Evolutionary conservation across 306 rosid species (phyloP).

Genomic region (Fagus crenata): DNA sequence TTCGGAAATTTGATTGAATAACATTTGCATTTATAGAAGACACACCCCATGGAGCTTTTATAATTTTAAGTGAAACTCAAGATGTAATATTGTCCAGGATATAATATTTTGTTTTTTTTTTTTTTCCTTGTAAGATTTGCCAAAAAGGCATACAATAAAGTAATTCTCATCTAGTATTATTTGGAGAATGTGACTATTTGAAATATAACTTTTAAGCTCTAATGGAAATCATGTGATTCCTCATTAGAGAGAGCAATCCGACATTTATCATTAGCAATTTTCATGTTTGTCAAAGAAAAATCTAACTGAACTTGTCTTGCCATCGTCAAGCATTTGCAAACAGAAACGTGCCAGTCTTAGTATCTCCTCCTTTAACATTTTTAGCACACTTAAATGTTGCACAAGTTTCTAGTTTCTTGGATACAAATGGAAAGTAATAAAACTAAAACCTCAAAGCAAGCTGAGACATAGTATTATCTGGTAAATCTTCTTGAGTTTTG

Average conservation of each 20-base stretch:
- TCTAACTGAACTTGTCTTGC: not conserved
- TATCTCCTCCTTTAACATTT: not conserved
- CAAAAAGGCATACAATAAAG: not conserved
- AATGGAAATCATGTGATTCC: not conserved
- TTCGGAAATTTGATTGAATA: no score
- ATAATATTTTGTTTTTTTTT: no score
- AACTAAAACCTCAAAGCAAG: not conserved
- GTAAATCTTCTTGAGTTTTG: no score
- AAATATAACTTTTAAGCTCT: not conserved
- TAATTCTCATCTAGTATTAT: not conserved
- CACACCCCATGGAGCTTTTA: not conserved
- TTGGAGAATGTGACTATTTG: not conserved
- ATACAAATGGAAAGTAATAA: not conserved
- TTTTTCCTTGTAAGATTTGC: not conserved
- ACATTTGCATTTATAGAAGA: not conserved
- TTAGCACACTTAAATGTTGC: not conserved
- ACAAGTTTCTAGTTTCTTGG: not conserved
- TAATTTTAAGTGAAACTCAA: not conserved
- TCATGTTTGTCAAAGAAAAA: not conserved
- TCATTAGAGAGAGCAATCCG: not conserved
- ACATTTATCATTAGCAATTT: not conserved
- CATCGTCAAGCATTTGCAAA: not conserved
- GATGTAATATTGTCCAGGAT: not conserved
- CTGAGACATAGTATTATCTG: not conserved
- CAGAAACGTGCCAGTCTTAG: not conserved